Conservation (phyloP, 805 yeast species). For the Kluyveromyces aestuarii region DNA sequence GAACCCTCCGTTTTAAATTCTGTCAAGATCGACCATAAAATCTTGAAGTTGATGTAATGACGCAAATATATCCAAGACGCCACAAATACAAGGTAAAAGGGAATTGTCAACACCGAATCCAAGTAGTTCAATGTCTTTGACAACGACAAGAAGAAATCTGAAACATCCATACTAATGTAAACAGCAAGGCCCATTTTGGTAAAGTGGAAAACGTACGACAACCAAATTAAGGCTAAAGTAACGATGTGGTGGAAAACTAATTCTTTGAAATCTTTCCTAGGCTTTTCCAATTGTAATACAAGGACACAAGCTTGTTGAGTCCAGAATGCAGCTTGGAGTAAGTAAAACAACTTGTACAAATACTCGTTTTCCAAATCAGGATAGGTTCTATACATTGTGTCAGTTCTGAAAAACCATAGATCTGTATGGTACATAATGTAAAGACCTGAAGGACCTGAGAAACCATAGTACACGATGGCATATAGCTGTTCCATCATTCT, state of each 20-base stretch:
- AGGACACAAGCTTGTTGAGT: slow-evolving; percentile 87
- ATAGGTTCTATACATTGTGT: slow-evolving; percentile 65
- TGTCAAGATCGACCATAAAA: slow-evolving; percentile 77
- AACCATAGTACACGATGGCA: slow-evolving; percentile 68
- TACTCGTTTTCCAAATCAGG: slow-evolving; percentile 74
- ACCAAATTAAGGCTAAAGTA: slow-evolving; percentile 78
- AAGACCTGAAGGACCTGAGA: slow-evolving; percentile 78
- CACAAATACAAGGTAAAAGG: slow-evolving; percentile 62
- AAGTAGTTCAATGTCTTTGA: slow-evolving; percentile 86
- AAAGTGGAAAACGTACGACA: slow-evolving; percentile 88
- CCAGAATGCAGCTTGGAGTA: slow-evolving; percentile 96
- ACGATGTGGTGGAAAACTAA: slow-evolving; percentile 88
- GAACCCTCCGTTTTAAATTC: slow-evolving; percentile 84
- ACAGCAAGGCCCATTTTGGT: slow-evolving; percentile 91
- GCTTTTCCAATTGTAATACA: slow-evolving; percentile 80
- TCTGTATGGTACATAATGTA: slow-evolving; percentile 80
- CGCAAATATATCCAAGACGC: slow-evolving; percentile 79
- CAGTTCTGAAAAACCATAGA: slow-evolving; percentile 83
- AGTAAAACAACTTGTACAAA: slow-evolving; percentile 69
- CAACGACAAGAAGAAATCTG: slow-evolving; percentile 77
- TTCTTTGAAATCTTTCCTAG: slow-evolving; percentile 89
- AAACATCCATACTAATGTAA: slow-evolving; percentile 91
- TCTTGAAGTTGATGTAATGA: slow-evolving; percentile 72
- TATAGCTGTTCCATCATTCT: slow-evolving; percentile 94
- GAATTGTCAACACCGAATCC: slow-evolving; percentile 53